Evolutionary conservation across 2,329 filamentous ascomycete genomes (phyloP), one percentile per base, ranked within the genome.

Genomic region (Simplicillium aogashimaense): DNA sequence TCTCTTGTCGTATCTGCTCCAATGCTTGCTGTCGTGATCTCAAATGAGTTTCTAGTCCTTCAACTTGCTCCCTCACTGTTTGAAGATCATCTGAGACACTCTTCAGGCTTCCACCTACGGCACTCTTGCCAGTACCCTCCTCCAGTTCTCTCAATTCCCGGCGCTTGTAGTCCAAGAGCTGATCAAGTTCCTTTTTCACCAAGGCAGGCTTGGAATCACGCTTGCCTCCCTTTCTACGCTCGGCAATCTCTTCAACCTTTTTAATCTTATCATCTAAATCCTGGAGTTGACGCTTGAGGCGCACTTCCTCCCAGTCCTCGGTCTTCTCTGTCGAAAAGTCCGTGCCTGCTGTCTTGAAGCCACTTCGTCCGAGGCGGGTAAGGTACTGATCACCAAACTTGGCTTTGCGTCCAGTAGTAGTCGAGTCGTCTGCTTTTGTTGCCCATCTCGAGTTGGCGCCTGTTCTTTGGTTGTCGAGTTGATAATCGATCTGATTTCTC

Each of bases 301-400:
- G 78, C 35, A 97, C 92, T 63, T 97, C 92, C 63, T 98, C 92
- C 88, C 92, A 97, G 58, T 98, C 92, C 53, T 94, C 90, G 45
- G 84, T 85, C 58, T 88, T 86, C 47, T 86, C 83, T 30, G 76
- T 73, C 43, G 80, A 83, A 59, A 97, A 97, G 65, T 98, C 89
- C 2, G 92, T 98, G 18, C 92, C 92, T 32, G 82, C 70, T 8
- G 84, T 77, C 56, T 85, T 82, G 64, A 92, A 90, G 43, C 76
- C 81, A 50, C 82, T 80, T 54, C 89, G 83, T 39, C 92, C 92
- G 31, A 98, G 73, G 11, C 92, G 81, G 45, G 86, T 94, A 42
- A 98, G 76, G 63, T 97, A 98, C 47, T 94, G 86, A 60, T 98
- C 92, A 49, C 92, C 92, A 56, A 98, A 98, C 66, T 95, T 95